These are phyloP conservation scores for Botrytis deweyae DNA, from an alignment of 2,329 filamentous ascomycete genomes.

Conservation along the genomic window DNA sequence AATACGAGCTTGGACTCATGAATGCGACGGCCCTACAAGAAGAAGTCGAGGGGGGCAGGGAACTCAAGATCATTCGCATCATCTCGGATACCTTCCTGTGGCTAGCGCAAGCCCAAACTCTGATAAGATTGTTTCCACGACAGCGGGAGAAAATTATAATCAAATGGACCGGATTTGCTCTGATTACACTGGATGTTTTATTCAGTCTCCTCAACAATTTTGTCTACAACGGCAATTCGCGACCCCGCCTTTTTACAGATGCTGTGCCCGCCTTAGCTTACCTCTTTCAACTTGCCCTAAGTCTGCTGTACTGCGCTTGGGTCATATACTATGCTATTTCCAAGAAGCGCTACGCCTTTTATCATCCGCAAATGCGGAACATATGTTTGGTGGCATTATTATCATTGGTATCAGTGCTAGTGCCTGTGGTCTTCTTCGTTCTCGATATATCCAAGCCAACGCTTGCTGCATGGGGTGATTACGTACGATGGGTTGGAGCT, in stretches of 20 bases:
- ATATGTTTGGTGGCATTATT: conserved; percentile 66
- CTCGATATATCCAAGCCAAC: conserved; percentile 69
- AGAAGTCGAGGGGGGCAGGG: conserved; percentile 77
- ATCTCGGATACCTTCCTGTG: conserved; percentile 96
- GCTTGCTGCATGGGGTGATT: conserved; percentile 73
- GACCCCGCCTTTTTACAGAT: conserved; percentile 77
- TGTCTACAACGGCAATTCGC: conserved; percentile 55
- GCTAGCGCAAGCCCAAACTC: conserved; percentile 94
- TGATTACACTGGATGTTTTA: conserved; percentile 86
- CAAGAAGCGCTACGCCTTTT: conserved; percentile 69
- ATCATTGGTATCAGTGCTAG: conserved; percentile 63
- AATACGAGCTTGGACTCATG: conserved; percentile 77
- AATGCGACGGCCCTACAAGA: conserved; percentile 74
- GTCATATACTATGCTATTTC: conserved; percentile 72
- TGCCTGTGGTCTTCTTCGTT: conserved; percentile 74
- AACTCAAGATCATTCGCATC: conserved; percentile 86
- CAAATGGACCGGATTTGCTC: conserved; percentile 95
- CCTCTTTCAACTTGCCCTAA: conserved; percentile 68
- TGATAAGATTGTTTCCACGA: conserved; percentile 92
- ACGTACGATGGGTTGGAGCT: conserved; percentile 74
- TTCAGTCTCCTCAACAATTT: conserved; percentile 95
- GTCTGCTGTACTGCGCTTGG: conserved; percentile 70
- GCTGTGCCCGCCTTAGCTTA: conserved; percentile 81
- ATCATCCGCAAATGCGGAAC: conserved; percentile 69
- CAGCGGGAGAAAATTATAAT: conserved; percentile 98